phyloP scores from a whole-genome alignment of 352 stramenopile genomes.

The Globisporangium cystogenes region DNA sequence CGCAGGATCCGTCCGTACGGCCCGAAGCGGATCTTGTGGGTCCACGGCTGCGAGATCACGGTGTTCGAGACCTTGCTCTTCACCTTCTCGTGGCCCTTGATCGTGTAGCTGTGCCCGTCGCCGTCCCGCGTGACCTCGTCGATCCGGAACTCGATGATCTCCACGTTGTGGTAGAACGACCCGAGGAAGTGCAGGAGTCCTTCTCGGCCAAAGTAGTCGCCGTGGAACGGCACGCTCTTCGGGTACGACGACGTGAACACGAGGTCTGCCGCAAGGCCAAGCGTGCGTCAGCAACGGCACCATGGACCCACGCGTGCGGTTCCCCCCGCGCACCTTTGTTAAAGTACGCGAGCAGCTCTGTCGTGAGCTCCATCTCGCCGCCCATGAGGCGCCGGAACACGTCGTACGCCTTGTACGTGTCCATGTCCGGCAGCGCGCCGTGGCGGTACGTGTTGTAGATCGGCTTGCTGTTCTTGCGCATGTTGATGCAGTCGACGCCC shows the following conservation, averaged over 20 bases:
- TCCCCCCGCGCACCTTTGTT: constrained; percentile 68
- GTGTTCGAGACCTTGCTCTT: constrained; percentile 73
- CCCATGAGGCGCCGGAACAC: constrained; percentile 58
- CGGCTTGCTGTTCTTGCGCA: constrained; percentile 79
- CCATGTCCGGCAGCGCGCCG: constrained; percentile 64
- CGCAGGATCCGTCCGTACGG: constrained; percentile 80
- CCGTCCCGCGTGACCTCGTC: constrained; percentile 51
- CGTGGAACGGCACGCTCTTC: constrained; percentile 69
- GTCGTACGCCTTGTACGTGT: constrained; percentile 76
- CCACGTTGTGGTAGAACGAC: constrained; percentile 69
- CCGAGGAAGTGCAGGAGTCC: constrained; percentile 75
- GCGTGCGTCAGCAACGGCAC: background rate
- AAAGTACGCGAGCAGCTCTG: constrained; percentile 78
- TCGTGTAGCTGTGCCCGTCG: constrained; percentile 59
- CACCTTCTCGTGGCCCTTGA: constrained; percentile 79
- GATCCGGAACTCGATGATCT: constrained; percentile 77
- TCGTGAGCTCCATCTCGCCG: constrained; percentile 43
- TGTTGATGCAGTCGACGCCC: constrained; percentile 70
- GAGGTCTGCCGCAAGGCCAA: constrained; percentile 31
- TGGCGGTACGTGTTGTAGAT: constrained; percentile 80
- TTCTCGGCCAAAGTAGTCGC: constrained; percentile 85
- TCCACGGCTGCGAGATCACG: constrained; percentile 71
- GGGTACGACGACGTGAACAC: constrained; percentile 83
- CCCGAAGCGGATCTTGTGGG: constrained; percentile 70
- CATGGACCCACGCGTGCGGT: too few relatives aligned